phyloP scores from a whole-genome alignment of 768 basidiomycete genomes.

The Lentinula aciculospora region DNA sequence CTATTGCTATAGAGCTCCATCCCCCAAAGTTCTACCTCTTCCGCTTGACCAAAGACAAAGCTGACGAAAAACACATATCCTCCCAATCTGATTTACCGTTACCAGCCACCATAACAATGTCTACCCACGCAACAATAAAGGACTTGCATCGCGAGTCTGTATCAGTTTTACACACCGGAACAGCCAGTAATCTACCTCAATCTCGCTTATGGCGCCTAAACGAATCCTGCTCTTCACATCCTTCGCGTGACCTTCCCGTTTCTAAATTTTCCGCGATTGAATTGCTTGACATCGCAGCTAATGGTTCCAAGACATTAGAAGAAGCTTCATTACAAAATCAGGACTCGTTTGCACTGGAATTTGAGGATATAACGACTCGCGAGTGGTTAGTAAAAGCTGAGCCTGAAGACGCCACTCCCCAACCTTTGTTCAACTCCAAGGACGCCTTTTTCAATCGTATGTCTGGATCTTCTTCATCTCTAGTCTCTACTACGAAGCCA shows the following conservation, averaged over 20 bases:
- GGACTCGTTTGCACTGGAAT: conserved; percentile 77
- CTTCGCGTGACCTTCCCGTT: conserved; percentile 23
- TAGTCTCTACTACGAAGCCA: conserved; percentile 16
- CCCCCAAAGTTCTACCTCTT: conserved; percentile 62
- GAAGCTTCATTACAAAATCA: conserved; percentile 53
- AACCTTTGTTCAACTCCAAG: conserved; percentile 49
- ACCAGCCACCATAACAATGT: conserved; percentile 37
- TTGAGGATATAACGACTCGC: conserved; percentile 37
- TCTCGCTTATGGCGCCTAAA: conserved; percentile 54
- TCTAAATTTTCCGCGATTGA: conserved; percentile 40
- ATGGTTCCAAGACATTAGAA: conserved; percentile 34
- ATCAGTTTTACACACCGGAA: not conserved
- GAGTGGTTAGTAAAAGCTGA: conserved; percentile 44
- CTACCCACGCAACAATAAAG: conserved; percentile 44
- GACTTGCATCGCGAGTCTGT: conserved; percentile 25
- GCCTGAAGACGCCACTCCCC: conserved; percentile 20
- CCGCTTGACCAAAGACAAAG: conserved; percentile 28
- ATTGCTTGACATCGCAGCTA: conserved; percentile 19
- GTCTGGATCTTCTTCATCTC: conserved; percentile 18
- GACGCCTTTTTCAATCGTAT: conserved; percentile 54
- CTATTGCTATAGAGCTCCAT: conserved; percentile 59
- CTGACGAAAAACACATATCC: not conserved
- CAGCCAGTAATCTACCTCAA: conserved; percentile 19
- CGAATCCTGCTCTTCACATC: conserved; percentile 25
- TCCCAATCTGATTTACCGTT: conserved; percentile 20